Conservation (phyloP, 2,329 filamentous ascomycete species). For the Phialocephala sp. region DNA sequence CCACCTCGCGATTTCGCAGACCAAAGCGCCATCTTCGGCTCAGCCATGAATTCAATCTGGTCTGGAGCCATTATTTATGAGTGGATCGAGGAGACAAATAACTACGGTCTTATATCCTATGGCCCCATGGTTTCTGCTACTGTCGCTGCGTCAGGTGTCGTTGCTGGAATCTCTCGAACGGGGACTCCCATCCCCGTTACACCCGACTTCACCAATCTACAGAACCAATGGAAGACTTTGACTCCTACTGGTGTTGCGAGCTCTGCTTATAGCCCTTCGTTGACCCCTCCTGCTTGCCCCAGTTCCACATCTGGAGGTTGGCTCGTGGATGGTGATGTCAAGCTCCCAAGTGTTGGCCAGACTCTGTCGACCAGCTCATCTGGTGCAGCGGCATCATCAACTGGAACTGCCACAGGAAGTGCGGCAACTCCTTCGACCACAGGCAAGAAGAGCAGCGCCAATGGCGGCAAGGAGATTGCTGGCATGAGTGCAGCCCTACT, state of each 20-base stretch:
- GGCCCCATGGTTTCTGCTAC: conserved; percentile 61
- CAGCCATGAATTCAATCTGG: conserved; percentile 71
- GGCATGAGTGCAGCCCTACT: conserved; percentile 56
- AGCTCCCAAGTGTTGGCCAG: conserved; percentile 61
- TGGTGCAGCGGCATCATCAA: conserved; percentile 41
- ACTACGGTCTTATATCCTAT: conserved; percentile 83
- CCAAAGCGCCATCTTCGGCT: conserved; percentile 77
- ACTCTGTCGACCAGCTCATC: conserved; percentile 33
- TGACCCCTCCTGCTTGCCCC: conserved; percentile 73
- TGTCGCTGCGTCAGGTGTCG: conserved; percentile 58
- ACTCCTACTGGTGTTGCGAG: conserved; percentile 71
- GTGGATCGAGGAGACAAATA: conserved; percentile 84
- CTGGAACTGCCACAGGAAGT: conserved; percentile 32
- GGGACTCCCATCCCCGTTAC: conserved; percentile 75
- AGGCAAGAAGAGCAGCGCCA: conserved; percentile 48
- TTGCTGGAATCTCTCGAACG: conserved; percentile 70
- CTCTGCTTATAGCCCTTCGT: conserved; percentile 67
- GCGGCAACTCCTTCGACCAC: conserved; percentile 42
- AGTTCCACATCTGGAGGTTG: conserved; percentile 71
- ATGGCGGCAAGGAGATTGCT: conserved; percentile 53
- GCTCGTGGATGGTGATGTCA: conserved; percentile 72
- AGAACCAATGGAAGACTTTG: conserved; percentile 75
- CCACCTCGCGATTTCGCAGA: conserved; percentile 70
- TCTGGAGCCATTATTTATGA: conserved; percentile 87
- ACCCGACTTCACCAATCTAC: conserved; percentile 81